These are phyloP conservation scores for Hanseniaspora uvarum DNA, from an alignment of 1,139 yeast species.

Conservation along the genomic window DNA sequence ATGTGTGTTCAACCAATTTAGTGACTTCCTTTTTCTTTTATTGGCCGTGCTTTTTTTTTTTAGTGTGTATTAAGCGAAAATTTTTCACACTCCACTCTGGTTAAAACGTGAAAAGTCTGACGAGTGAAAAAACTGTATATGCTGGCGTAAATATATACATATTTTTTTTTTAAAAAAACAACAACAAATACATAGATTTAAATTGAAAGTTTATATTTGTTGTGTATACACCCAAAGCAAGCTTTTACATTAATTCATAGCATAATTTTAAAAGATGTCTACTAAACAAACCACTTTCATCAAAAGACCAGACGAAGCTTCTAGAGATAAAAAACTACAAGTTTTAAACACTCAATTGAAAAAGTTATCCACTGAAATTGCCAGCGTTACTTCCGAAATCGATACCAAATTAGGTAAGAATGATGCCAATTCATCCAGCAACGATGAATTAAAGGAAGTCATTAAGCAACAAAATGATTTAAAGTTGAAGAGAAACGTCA, in stretches of 20 bases:
- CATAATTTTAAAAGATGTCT: not conserved
- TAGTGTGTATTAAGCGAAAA: no score
- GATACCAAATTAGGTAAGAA: constrained; percentile 33
- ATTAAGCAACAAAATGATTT: constrained; percentile 58
- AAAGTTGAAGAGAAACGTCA: constrained; percentile 57
- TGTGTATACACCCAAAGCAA: no score
- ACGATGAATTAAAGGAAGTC: constrained; percentile 53
- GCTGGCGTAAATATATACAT: no score
- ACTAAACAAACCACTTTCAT: constrained; percentile 33
- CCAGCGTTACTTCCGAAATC: constrained; percentile 30
- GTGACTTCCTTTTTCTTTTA: no score
- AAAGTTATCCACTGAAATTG: constrained; percentile 45
- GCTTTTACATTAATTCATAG: not conserved
- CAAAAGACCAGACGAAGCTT: constrained; percentile 64
- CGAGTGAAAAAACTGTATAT: no score
- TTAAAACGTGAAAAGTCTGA: no score
- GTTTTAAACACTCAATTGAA: constrained; percentile 59
- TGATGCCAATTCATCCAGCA: constrained; percentile 46
- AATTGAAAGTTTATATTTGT: no score
- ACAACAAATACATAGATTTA: no score
- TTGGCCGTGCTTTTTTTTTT: no score
- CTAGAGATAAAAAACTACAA: constrained; percentile 48
- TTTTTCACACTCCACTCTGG: no score
- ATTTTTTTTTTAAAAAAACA: no score
- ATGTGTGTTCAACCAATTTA: no score